Evolutionary conservation across 441 rosid species (phyloP).

Genomic region (Francoa sonchifolia): DNA sequence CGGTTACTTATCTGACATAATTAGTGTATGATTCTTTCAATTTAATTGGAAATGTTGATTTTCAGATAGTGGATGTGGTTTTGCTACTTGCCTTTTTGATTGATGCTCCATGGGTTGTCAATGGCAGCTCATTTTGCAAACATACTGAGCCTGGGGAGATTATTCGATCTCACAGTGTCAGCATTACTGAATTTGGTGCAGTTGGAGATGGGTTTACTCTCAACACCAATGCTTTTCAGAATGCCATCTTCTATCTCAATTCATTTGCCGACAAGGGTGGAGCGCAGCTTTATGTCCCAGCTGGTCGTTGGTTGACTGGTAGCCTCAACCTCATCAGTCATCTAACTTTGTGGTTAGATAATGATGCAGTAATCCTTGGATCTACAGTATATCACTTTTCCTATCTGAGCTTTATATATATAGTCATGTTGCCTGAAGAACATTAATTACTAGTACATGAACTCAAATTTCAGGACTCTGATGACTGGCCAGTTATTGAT

Average conservation of each 20-base stretch:
- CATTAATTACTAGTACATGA: too few species aligned
- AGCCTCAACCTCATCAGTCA: conserved; percentile 93
- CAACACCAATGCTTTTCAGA: conserved; percentile 94
- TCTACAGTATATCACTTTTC: conserved; percentile 38
- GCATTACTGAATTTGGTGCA: conserved; percentile 91
- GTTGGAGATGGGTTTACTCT: conserved; percentile 92
- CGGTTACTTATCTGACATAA: conserved; percentile 4
- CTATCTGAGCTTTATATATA: neutral
- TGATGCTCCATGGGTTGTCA: conserved; percentile 36
- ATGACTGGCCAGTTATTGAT: conserved; percentile 88
- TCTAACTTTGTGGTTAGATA: conserved; percentile 80
- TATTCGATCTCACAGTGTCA: conserved; percentile 90
- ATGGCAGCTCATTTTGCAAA: conserved; percentile 46
- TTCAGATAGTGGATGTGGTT: conserved; percentile 66
- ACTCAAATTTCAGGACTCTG: conserved; percentile 60
- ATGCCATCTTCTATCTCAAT: conserved; percentile 92
- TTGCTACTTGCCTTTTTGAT: conserved; percentile 41
- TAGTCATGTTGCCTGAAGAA: too few species aligned
- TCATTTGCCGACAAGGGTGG: conserved; percentile 94
- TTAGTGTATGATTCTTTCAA: too few species aligned
- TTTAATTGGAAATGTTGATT: conserved; percentile 13
- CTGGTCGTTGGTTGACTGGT: conserved; percentile 94
- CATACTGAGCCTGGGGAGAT: conserved; percentile 22
- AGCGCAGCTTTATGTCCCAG: conserved; percentile 91
- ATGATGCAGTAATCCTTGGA: conserved; percentile 84